phyloP scores from a whole-genome alignment of 2,329 filamentous ascomycete species.

The Sporothrix globosa region DNA sequence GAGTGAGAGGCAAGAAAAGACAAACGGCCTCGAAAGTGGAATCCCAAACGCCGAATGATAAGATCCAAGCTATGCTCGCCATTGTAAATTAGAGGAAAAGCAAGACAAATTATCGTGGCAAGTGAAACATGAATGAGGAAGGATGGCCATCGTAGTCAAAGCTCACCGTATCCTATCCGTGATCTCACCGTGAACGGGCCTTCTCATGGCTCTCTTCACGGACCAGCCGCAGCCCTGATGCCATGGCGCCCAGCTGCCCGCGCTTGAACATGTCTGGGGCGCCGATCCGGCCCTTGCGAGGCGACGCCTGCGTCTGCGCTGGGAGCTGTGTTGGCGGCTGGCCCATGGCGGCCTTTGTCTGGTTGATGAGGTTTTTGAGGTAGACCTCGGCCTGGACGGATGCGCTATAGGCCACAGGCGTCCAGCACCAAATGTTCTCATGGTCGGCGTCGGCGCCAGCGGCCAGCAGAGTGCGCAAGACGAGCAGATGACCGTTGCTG shows the following conservation, averaged over 20 bases:
- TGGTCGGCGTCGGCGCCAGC: conserved; percentile 76
- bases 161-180: no score
- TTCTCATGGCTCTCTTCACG: conserved; percentile 34
- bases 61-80: not conserved
- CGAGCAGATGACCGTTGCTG: conserved; percentile 77
- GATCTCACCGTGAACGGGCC: conserved; percentile 2
- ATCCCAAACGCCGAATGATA: not conserved
- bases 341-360: conserved; percentile 40
- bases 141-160: no score
- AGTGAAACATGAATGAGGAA: no score
- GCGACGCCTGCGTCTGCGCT: not conserved
- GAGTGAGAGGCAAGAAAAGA: not conserved
- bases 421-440: conserved; percentile 78
- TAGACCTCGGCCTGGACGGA: conserved; percentile 85
- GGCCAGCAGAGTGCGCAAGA: conserved; percentile 73
- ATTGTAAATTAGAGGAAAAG: not conserved
- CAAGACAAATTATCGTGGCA: not conserved
- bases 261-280: conserved; percentile 46
- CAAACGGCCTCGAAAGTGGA: not conserved
- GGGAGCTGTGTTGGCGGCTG: not conserved
- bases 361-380: conserved; percentile 71
- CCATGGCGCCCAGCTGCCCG: not conserved
- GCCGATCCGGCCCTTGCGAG: conserved; percentile 35
- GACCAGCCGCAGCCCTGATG: conserved; percentile 35
- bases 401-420: conserved; percentile 78